These are phyloP conservation scores for Annulohypoxylon maeteangense DNA, from an alignment of 495 filamentous ascomycete genomes.

Conservation along the genomic window DNA sequence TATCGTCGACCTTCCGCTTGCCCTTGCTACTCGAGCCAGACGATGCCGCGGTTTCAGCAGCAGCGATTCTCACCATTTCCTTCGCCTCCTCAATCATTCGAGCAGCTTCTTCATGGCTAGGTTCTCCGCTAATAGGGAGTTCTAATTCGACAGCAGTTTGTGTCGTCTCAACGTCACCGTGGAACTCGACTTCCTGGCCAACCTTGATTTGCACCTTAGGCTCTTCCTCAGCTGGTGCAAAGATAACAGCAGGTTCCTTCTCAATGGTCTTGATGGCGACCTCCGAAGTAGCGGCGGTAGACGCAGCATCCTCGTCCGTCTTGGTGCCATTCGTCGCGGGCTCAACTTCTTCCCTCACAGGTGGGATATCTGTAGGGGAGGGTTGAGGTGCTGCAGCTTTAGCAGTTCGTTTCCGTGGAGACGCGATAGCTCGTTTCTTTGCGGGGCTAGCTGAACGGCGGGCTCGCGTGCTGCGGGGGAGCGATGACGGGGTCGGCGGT, in stretches of 20 bases:
- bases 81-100: conserved; percentile 87
- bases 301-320: conserved; percentile 46
- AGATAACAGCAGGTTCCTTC: conserved; percentile 54
- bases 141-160: conserved; percentile 85
- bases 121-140: conserved; percentile 69
- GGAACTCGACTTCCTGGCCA: conserved; percentile 72
- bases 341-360: conserved; percentile 49
- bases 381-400: conserved; percentile 63
- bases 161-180: conserved; percentile 71
- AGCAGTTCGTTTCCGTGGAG: conserved; percentile 77
- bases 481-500: conserved; percentile 56
- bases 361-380: conserved; percentile 38
- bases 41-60: conserved; percentile 60
- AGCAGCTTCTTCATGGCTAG: conserved; percentile 76
- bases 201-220: conserved; percentile 75
- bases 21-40: conserved; percentile 59
- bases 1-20: conserved; percentile 88
- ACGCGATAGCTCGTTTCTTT: conserved; percentile 59
- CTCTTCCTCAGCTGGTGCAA: conserved; percentile 63
- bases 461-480: conserved; percentile 56
- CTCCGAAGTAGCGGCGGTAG: conserved; percentile 45
- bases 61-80: conserved; percentile 87
- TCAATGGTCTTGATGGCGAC: conserved; percentile 55
- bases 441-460: conserved; percentile 66
- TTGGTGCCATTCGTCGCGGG: conserved; percentile 45